Evolutionary conservation across 2,329 filamentous ascomycete genomes (phyloP).

Genomic region (Fusarium paranaense): DNA sequence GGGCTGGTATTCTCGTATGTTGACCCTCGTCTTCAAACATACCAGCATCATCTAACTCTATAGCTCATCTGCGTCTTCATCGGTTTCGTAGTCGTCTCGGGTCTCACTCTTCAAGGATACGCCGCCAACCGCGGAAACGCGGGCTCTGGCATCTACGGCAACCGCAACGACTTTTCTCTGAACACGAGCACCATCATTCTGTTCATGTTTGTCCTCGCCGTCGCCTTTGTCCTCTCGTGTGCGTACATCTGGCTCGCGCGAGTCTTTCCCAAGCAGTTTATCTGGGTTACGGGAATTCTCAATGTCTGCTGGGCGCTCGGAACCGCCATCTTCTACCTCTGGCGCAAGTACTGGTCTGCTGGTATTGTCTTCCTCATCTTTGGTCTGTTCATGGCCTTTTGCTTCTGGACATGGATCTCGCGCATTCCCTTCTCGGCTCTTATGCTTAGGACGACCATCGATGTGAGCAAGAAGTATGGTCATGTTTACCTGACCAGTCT

Average conservation of each 20-base stretch:
- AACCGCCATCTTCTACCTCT: constrained; percentile 88
- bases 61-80: constrained; percentile 77
- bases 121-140: constrained; percentile 70
- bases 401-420: constrained; percentile 89
- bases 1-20: constrained; percentile 83
- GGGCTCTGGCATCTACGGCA: constrained; percentile 80
- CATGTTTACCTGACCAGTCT: constrained; percentile 89
- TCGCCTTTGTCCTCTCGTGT: constrained; percentile 81
- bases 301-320: constrained; percentile 88
- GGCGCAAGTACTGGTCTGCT: constrained; percentile 79
- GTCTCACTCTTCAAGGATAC: constrained; percentile 80
- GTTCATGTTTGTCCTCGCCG: constrained; percentile 80
- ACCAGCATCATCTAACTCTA: neutral
- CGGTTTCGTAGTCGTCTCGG: constrained; percentile 83
- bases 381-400: constrained; percentile 77
- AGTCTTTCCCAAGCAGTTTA: constrained; percentile 87
- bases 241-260: constrained; percentile 82
- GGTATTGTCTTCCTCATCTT: constrained; percentile 91
- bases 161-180: constrained; percentile 73
- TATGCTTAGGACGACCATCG: constrained; percentile 88
- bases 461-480: constrained; percentile 84
- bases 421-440: constrained; percentile 91
- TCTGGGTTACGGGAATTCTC: constrained; percentile 91
- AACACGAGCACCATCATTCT: constrained; percentile 88
- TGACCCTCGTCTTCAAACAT: neutral